Percentiles rank a stretch among this genome's conserved stretches.
These are phyloP conservation scores for Neopestalotiopsis sp. DNA, from an alignment of 2,329 filamentous ascomycete species.

Conservation along the genomic window DNA sequence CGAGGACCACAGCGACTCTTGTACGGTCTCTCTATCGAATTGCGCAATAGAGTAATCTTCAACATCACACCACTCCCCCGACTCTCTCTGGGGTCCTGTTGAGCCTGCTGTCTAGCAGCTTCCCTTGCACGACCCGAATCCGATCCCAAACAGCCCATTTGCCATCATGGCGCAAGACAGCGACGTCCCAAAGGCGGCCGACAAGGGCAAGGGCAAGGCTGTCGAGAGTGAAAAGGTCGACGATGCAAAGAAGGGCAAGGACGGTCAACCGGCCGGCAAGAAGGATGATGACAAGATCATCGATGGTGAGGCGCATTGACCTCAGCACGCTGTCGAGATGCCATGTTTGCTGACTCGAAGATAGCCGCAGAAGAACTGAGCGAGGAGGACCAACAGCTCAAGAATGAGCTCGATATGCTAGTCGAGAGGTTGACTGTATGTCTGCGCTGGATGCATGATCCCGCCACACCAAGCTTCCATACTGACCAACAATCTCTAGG, in stretches of 20 bases:
- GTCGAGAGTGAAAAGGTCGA: conserved; percentile 38
- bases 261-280: conserved; percentile 75
- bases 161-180: conserved; percentile 89
- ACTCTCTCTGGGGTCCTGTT: background rate
- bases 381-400: conserved; percentile 98
- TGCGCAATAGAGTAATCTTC: background rate
- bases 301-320: conserved; percentile 43
- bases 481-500: conserved; percentile 56
- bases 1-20: background rate
- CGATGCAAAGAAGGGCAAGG: conserved; percentile 62
- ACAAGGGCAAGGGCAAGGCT: conserved; percentile 97
- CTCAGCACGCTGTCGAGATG: conserved; percentile 19
- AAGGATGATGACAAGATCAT: conserved; percentile 72
- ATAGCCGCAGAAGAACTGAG: conserved; percentile 81
- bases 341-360: conserved; percentile 41
- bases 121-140: background rate
- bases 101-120: conserved; percentile 1
- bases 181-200: conserved; percentile 80
- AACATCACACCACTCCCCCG: background rate
- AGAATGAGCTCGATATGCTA: conserved; percentile 97
- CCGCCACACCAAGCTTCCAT: background rate
- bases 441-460: background rate
- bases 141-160: conserved; percentile 24
- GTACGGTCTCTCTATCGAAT: background rate
- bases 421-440: conserved; percentile 89